Conservation (phyloP, 2,329 filamentous ascomycete genomes). For the Microsporum ferrugineum region DNA sequence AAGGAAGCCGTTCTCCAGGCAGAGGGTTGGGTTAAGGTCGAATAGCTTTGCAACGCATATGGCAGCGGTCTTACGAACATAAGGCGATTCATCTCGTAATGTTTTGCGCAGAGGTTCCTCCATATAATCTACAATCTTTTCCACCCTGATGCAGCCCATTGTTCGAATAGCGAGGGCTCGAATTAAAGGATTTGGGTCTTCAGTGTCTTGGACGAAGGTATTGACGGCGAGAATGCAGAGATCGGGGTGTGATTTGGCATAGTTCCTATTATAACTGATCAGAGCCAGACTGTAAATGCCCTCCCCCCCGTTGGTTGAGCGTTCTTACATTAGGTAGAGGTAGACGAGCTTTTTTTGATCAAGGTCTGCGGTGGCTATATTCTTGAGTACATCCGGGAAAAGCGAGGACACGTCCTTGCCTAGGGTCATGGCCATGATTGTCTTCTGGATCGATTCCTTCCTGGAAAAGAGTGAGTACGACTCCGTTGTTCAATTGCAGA, state of each 20-base stretch:
- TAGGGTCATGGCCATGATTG: slow-evolving; percentile 99
- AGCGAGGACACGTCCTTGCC: slow-evolving; percentile 96
- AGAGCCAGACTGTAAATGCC: too few relatives aligned
- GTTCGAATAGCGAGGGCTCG: slow-evolving; percentile 90
- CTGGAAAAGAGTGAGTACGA: slow-evolving; percentile 34
- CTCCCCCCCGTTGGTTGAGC: neutral
- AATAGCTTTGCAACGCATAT: slow-evolving; percentile 98
- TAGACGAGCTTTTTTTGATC: slow-evolving; percentile 99
- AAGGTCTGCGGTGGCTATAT: slow-evolving; percentile 86
- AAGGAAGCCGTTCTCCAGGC: slow-evolving; percentile 91
- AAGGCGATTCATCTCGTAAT: slow-evolving; percentile 89
- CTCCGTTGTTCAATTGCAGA: slow-evolving; percentile 2
- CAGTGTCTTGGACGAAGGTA: slow-evolving; percentile 96
- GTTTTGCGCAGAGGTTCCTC: slow-evolving; percentile 95
- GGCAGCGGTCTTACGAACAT: slow-evolving; percentile 94
- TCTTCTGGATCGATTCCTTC: slow-evolving; percentile 98
- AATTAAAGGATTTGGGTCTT: slow-evolving; percentile 94
- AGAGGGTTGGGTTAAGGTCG: slow-evolving; percentile 83
- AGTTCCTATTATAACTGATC: slow-evolving; percentile 57
- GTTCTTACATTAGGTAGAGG: slow-evolving; percentile 77
- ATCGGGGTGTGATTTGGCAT: slow-evolving; percentile 97
- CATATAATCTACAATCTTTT: slow-evolving; percentile 99
- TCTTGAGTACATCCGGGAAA: slow-evolving; percentile 96
- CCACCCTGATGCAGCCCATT: slow-evolving; percentile 96
- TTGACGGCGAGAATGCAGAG: slow-evolving; percentile 98